Evolutionary conservation across 225 moss, liverwort and hornwort species (phyloP).

Genomic region (Polytrichum formosum): DNA sequence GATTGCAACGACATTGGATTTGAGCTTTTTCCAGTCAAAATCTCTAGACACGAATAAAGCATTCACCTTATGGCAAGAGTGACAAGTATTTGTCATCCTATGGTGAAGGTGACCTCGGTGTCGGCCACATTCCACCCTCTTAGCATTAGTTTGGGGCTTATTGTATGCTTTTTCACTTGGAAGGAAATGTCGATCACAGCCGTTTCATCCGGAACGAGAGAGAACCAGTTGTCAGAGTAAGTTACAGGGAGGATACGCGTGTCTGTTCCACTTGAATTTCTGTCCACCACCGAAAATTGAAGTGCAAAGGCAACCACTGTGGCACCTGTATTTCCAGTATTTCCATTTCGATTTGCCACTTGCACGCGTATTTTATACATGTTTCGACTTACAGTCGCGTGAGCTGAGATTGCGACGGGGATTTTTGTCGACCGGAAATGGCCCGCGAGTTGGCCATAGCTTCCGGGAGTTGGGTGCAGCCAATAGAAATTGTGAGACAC

Average conservation of each 20-base stretch:
- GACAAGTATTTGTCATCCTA: too few species aligned
- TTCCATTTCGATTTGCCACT: constrained; percentile 34
- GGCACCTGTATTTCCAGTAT: background rate
- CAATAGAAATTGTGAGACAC: constrained; percentile 86
- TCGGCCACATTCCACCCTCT: constrained; percentile 74
- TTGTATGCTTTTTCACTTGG: constrained; percentile 2
- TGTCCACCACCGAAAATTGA: constrained; percentile 39
- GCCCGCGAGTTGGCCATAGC: constrained; percentile 41
- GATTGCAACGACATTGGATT: too few species aligned
- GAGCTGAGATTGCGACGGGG: constrained; percentile 21
- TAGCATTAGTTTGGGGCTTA: constrained; percentile 44
- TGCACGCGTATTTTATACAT: constrained; percentile 18
- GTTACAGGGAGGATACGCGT: constrained; percentile 65
- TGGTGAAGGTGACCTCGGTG: constrained; percentile 8
- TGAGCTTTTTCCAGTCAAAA: too few species aligned
- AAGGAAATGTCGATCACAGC: constrained; percentile 52
- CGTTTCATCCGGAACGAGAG: constrained; percentile 57
- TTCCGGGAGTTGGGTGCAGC: constrained; percentile 61
- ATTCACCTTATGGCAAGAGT: too few species aligned
- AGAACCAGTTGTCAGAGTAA: constrained; percentile 74
- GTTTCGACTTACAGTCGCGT: background rate
- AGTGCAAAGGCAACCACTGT: constrained; percentile 62
- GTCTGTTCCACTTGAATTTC: constrained; percentile 1
- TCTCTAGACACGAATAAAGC: too few species aligned
- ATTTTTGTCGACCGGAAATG: constrained; percentile 46